A percentile compares a stretch with the other conserved stretches of the same genome.
These are phyloP conservation scores for Trametes sanguinea DNA, from an alignment of 768 basidiomycete genomes.

Conservation along the genomic window DNA sequence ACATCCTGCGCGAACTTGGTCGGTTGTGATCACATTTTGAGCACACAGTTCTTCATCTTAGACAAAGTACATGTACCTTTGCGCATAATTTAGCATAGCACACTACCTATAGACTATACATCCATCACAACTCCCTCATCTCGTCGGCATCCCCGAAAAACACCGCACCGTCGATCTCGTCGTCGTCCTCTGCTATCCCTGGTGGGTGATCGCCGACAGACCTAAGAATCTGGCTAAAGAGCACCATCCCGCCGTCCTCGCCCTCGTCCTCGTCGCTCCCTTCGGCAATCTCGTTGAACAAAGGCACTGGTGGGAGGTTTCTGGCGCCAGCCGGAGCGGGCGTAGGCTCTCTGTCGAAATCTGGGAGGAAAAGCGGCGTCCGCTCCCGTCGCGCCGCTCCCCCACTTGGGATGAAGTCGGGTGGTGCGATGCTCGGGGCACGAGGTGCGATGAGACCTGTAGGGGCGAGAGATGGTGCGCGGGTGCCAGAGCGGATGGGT, in stretches of 20 bases:
- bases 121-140: constrained; percentile 51
- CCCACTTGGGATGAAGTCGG: constrained; percentile 31
- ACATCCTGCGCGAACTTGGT: constrained; percentile 80
- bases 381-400: constrained; percentile 40
- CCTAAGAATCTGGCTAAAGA: constrained; percentile 73
- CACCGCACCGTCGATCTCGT: constrained; percentile 71
- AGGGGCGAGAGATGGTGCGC: constrained; percentile 36
- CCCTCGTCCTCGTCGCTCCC: constrained; percentile 37
- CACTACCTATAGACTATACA: constrained; percentile 16
- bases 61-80: neutral
- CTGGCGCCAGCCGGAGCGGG: constrained; percentile 36
- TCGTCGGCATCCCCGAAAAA: constrained; percentile 88
- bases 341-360: constrained; percentile 49
- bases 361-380: constrained; percentile 78
- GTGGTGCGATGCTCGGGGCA: constrained; percentile 36
- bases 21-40: constrained; percentile 32
- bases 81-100: neutral
- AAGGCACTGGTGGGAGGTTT: constrained; percentile 43
- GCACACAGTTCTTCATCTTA: neutral
- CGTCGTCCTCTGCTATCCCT: constrained; percentile 70
- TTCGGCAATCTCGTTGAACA: constrained; percentile 36
- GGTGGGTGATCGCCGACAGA: constrained; percentile 55
- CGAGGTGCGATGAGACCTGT: constrained; percentile 32
- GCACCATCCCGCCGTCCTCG: constrained; percentile 60
- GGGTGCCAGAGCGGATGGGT: constrained; percentile 42